These are phyloP conservation scores for Pichia sp. DNA, from an alignment of 1,139 yeast genomes.

Conservation along the genomic window DNA sequence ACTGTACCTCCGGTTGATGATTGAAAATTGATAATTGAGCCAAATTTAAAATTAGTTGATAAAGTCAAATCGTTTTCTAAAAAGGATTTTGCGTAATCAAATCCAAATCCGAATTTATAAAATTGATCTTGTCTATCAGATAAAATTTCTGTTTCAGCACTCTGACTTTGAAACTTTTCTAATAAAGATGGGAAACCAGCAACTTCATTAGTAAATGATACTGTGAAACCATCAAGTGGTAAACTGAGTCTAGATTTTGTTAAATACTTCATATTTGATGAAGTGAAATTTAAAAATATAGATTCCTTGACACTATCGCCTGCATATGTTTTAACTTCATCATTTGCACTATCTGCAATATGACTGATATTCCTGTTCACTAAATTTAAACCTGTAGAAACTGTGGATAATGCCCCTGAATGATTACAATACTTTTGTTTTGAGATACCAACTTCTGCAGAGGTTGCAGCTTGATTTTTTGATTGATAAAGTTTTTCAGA, in stretches of 20 bases:
- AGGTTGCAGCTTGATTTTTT: slow-evolving; percentile 23
- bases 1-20: slow-evolving; percentile 17
- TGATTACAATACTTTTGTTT: slow-evolving; percentile 18
- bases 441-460: slow-evolving; percentile 42
- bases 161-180: slow-evolving; percentile 8
- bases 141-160: slow-evolving; percentile 1
- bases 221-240: slow-evolving; percentile 24
- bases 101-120: slow-evolving; percentile 27
- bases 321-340: slow-evolving; percentile 30
- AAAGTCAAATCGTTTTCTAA: slow-evolving; percentile 36
- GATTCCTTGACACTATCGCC: slow-evolving; percentile 30
- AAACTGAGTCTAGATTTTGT: slow-evolving; percentile 27
- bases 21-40: slow-evolving; percentile 29
- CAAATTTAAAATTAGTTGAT: slow-evolving; percentile 33
- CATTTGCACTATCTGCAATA: slow-evolving; percentile 38
- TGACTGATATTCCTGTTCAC: slow-evolving; percentile 39
- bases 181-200: slow-evolving; percentile 22
- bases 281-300: slow-evolving; percentile 19
- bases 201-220: slow-evolving; percentile 24
- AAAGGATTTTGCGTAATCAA: slow-evolving; percentile 29
- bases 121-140: slow-evolving; percentile 24
- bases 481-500: slow-evolving; percentile 23
- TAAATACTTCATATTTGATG: slow-evolving; percentile 27
- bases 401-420: slow-evolving; percentile 11
- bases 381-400: slow-evolving; percentile 36